Conservation (phyloP, 129 eudicot species). For the Kitagawia praeruptora region DNA sequence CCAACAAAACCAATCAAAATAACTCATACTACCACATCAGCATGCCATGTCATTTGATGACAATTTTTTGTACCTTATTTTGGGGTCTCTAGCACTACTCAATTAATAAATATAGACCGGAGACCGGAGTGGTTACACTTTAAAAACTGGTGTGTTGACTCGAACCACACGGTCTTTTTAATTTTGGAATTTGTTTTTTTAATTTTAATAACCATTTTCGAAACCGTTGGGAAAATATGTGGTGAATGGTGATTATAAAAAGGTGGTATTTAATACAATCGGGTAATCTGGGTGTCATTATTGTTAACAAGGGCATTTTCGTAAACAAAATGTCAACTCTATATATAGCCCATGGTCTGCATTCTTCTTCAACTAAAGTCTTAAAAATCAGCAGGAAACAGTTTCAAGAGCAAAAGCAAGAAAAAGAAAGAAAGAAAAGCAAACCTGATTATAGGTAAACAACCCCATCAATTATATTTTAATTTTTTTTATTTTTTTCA, state of each 20-base stretch:
- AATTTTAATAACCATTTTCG: too few species aligned
- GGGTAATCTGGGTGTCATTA: not conserved
- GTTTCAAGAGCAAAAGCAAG: not conserved
- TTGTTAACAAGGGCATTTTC: not conserved
- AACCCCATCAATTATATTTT: not conserved
- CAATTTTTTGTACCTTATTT: too few species aligned
- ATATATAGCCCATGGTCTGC: not conserved
- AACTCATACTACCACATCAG: too few species aligned
- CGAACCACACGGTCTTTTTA: not conserved
- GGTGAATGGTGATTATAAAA: not conserved
- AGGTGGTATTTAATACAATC: not conserved
- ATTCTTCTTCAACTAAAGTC: not conserved
- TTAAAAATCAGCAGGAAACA: not conserved
- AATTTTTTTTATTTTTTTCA: not conserved
- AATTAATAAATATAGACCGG: not conserved
- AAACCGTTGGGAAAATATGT: too few species aligned
- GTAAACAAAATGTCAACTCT: not conserved
- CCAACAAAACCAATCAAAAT: too few species aligned
- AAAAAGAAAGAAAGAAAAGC: too few species aligned
- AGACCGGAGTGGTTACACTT: not conserved
- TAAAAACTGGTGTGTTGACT: conserved; percentile 4
- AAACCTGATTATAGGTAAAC: not conserved
- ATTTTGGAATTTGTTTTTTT: not conserved
- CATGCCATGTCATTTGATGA: too few species aligned
- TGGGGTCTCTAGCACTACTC: too few species aligned